A percentile compares a stretch with the other conserved stretches of the same genome.
These are phyloP conservation scores for Penicillium sp. DNA, from an alignment of 2,329 filamentous ascomycete species.

Conservation along the genomic window DNA sequence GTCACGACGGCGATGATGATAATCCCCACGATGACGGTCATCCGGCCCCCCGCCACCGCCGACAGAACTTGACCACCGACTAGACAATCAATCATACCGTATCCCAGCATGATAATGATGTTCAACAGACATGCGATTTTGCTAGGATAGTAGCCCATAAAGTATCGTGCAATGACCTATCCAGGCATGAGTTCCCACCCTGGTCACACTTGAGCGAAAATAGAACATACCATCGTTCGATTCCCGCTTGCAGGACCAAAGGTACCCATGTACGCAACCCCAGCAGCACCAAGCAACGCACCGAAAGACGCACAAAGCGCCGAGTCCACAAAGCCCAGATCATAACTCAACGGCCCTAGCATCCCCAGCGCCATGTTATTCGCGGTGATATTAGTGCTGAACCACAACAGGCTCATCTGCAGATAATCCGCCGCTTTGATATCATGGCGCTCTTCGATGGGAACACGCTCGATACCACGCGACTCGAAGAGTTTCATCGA, in stretches of 20 bases:
- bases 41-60: conserved; percentile 26
- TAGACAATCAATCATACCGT: conserved; percentile 34
- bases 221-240: conserved; percentile 32
- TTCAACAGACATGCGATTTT: conserved; percentile 34
- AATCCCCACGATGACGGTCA: conserved; percentile 30
- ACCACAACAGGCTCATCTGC: conserved; percentile 30
- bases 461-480: conserved; percentile 56
- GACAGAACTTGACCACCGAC: conserved; percentile 36
- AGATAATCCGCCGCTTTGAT: conserved; percentile 28
- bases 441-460: conserved; percentile 48
- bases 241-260: conserved; percentile 35
- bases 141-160: conserved; percentile 37
- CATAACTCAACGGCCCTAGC: conserved; percentile 32
- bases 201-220: not conserved
- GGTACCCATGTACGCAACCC: conserved; percentile 33
- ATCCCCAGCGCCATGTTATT: conserved; percentile 36
- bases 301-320: conserved; percentile 30
- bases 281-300: conserved; percentile 23
- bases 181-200: not conserved
- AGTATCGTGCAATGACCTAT: conserved; percentile 30
- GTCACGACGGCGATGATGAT: conserved; percentile 26
- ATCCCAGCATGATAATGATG: conserved; percentile 35
- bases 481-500: conserved; percentile 38
- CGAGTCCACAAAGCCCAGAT: conserved; percentile 34
- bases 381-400: conserved; percentile 27